These are phyloP conservation scores for Arachis hypogaea DNA, from an alignment of 306 rosid genomes.

Conservation along the genomic window DNA sequence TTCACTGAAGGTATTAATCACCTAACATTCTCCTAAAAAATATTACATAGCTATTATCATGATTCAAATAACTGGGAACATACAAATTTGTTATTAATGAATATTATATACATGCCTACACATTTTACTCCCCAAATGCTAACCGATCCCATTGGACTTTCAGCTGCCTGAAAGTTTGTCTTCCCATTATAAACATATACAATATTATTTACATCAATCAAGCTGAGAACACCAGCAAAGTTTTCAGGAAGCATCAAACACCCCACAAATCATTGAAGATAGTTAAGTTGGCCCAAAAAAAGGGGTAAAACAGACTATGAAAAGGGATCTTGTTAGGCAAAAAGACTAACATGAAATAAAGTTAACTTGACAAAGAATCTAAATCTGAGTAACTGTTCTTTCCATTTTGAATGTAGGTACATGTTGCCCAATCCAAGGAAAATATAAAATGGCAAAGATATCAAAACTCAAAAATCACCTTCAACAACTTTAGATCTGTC, in stretches of 20 bases:
- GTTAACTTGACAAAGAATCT: background rate
- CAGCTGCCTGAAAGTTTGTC: slow-evolving; percentile 3
- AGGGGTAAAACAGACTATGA: background rate
- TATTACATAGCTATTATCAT: background rate
- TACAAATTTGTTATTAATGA: slow-evolving; percentile 5
- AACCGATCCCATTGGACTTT: background rate
- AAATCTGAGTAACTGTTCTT: slow-evolving; percentile 2
- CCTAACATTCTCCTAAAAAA: too few species aligned
- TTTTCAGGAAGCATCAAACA: background rate
- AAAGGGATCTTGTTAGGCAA: background rate
- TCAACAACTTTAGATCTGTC: slow-evolving; percentile 68
- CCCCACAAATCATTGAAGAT: background rate
- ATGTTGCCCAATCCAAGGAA: slow-evolving; percentile 14
- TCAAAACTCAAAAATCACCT: slow-evolving; percentile 54
- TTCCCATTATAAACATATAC: background rate
- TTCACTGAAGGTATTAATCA: too few species aligned
- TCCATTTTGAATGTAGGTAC: slow-evolving; percentile 11
- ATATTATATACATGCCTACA: background rate
- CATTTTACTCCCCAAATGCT: background rate
- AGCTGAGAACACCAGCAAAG: background rate
- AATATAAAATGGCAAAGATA: background rate
- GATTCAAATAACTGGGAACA: slow-evolving; percentile 1
- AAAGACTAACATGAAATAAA: background rate
- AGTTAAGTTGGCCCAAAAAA: background rate
- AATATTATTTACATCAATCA: background rate